A percentile compares a stretch with the other conserved stretches of the same genome.
Evolutionary conservation across 169 alveolate species (phyloP).

Genomic region (Babesia ovis): DNA sequence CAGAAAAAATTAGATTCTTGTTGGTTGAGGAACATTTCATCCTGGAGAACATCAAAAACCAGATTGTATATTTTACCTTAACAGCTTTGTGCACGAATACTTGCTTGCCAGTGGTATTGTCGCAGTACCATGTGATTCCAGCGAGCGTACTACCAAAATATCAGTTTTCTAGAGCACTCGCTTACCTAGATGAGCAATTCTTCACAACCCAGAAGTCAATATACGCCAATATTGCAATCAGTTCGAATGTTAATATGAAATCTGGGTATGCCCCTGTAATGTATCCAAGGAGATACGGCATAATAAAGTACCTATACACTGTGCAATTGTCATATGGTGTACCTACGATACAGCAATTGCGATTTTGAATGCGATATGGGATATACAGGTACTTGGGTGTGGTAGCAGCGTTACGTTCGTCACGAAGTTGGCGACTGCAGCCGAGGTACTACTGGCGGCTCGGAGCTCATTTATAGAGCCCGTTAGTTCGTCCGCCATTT

Average conservation of each 20-base stretch:
- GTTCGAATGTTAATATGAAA: constrained; percentile 21
- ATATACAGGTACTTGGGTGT: constrained; percentile 39
- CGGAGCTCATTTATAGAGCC: constrained; percentile 16
- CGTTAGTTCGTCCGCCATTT: constrained; percentile 27
- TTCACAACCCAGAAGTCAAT: constrained; percentile 46
- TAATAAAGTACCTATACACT: constrained; percentile 21
- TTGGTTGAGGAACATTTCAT: constrained; percentile 37
- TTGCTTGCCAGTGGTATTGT: constrained; percentile 3
- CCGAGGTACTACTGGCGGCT: constrained; percentile 1
- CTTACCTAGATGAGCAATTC: constrained; percentile 37
- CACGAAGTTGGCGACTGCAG: constrained; percentile 10
- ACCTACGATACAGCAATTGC: constrained; percentile 45
- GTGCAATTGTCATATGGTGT: background rate
- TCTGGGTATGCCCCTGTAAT: constrained; percentile 44
- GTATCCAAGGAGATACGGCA: constrained; percentile 41
- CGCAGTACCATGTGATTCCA: constrained; percentile 51
- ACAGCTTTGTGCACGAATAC: constrained; percentile 25
- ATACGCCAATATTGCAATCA: constrained; percentile 12
- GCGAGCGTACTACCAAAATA: constrained; percentile 15
- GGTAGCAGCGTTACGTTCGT: constrained; percentile 19
- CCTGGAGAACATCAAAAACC: background rate
- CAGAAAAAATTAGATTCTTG: constrained; percentile 45
- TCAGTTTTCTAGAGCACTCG: background rate
- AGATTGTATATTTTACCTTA: background rate
- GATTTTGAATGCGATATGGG: constrained; percentile 37